Evolutionary conservation across 805 yeast genomes (phyloP), one percentile per base, ranked within the genome.

Genomic region (Pichia cabralensis): DNA sequence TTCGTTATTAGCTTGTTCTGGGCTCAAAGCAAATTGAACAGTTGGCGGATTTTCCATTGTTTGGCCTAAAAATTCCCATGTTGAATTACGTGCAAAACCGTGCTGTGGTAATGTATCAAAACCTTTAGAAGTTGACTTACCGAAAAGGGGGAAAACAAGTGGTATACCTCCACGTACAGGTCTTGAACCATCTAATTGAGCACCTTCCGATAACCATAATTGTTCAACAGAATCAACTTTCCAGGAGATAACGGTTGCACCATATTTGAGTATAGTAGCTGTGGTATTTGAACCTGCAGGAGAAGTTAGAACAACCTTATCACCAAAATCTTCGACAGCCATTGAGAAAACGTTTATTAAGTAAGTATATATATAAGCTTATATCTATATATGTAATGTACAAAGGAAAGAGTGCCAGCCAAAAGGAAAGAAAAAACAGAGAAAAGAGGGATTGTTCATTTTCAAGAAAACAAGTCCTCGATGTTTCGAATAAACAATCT

Each of bases 91-190:
- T 14, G 95, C 98, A 62, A 92, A 82, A 2, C 98, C 98, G 55
- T 92, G 98, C 62, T 92, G 97, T 14, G 96, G 96, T 44, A 92
- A 69, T 23, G 69, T 56, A 33, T 64, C 66, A 26, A 86, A 73
- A 4, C 82, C 81, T 36, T 63, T 67, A 7, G 70, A 65, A 22
- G 67, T 64, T 11, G 67, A 63, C 44, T 76, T 86, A 40, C 98
- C 97, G 50, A 82, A 82, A 2, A 80, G 83, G 3, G 98, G 98
- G 69, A 92, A 92, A 8, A 89, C 97, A 17, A 92, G 64, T 10
- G 98, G 98, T 34, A 92, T 83, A 33, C 98, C 98, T 44, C 98
- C 98, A 56, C 98, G 74, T 14, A 92, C 96, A 2, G 98, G 94
- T 52, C 80, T 82, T 29, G 89, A 62, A 9, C 97, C 97, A 52